Evolutionary conservation across 352 stramenopile species (phyloP).

Genomic region (Globisporangium echinulatum): DNA sequence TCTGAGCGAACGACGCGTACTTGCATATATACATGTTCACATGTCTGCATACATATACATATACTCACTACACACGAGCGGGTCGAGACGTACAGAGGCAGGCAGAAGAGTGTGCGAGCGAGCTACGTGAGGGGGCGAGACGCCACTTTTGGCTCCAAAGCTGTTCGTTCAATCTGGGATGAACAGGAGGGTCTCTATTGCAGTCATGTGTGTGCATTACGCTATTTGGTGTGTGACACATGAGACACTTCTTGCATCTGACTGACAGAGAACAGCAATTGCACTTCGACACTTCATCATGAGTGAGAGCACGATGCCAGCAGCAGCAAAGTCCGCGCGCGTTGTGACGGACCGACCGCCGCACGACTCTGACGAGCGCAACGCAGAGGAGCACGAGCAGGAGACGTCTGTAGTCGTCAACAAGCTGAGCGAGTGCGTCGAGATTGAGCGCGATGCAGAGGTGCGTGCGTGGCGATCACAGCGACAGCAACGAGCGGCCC

Average conservation of each 20-base stretch:
- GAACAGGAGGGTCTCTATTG: too few relatives aligned
- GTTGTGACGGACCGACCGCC: neutral
- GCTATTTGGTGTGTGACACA: too few relatives aligned
- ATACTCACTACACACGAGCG: neutral
- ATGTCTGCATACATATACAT: neutral
- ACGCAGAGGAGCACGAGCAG: constrained; percentile 23
- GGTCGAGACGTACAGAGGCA: neutral
- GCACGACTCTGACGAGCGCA: constrained; percentile 9
- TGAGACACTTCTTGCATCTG: too few relatives aligned
- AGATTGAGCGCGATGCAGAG: constrained; percentile 44
- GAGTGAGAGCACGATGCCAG: neutral
- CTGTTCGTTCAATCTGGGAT: neutral
- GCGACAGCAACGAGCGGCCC: neutral
- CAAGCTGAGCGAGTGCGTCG: constrained; percentile 70
- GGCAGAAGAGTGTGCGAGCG: neutral
- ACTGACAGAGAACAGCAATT: too few relatives aligned
- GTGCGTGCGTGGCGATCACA: constrained; percentile 9
- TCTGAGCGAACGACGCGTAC: neutral
- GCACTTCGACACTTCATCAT: neutral
- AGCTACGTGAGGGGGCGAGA: neutral
- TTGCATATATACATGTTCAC: neutral
- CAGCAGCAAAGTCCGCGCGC: constrained; percentile 2
- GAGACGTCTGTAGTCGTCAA: constrained; percentile 19
- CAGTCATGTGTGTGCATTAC: too few relatives aligned
- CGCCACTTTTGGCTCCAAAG: neutral